Percentiles rank a stretch among this genome's conserved stretches.
Evolutionary conservation across 2,329 filamentous ascomycete genomes (phyloP).

Genomic region (Cryoendolithus antarcticus): DNA sequence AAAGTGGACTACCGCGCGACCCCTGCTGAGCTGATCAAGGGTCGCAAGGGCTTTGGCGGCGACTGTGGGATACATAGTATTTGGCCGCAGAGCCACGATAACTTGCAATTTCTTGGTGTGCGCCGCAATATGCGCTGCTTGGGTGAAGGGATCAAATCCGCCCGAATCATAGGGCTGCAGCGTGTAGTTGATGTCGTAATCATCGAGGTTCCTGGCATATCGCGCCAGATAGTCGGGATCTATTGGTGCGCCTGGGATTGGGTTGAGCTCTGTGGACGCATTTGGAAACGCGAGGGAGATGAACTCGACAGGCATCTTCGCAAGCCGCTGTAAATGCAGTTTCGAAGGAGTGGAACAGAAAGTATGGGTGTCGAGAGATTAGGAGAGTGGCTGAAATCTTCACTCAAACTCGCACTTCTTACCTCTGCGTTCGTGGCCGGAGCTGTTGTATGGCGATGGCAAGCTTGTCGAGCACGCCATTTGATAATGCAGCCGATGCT

Average conservation of each 20-base stretch:
- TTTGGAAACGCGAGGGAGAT: conserved; percentile 48
- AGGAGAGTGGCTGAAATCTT: too few species aligned
- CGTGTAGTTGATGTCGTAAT: conserved; percentile 51
- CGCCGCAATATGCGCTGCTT: conserved; percentile 45
- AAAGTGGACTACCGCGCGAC: conserved; percentile 49
- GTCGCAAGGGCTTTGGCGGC: conserved; percentile 51
- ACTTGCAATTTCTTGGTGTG: conserved; percentile 48
- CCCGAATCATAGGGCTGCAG: conserved; percentile 47
- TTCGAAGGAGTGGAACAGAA: too few species aligned
- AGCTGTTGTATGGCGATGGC: too few species aligned
- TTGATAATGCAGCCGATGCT: too few species aligned
- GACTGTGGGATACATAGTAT: conserved; percentile 50
- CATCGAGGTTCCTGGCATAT: conserved; percentile 46
- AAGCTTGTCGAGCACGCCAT: too few species aligned
- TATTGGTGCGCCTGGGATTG: conserved; percentile 38
- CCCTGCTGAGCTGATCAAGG: conserved; percentile 46
- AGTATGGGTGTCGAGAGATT: too few species aligned
- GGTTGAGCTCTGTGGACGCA: conserved; percentile 43
- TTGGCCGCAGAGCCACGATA: conserved; percentile 50
- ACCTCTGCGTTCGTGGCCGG: too few species aligned
- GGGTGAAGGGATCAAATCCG: conserved; percentile 45
- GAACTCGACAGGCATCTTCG: conserved; percentile 34
- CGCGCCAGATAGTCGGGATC: conserved; percentile 45
- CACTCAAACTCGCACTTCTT: too few species aligned
- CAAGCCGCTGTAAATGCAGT: too few species aligned